A percentile compares a stretch with the other conserved stretches of the same genome.
Evolutionary conservation across 306 rosid genomes (phyloP).

Genomic region (Lablab purpureus): DNA sequence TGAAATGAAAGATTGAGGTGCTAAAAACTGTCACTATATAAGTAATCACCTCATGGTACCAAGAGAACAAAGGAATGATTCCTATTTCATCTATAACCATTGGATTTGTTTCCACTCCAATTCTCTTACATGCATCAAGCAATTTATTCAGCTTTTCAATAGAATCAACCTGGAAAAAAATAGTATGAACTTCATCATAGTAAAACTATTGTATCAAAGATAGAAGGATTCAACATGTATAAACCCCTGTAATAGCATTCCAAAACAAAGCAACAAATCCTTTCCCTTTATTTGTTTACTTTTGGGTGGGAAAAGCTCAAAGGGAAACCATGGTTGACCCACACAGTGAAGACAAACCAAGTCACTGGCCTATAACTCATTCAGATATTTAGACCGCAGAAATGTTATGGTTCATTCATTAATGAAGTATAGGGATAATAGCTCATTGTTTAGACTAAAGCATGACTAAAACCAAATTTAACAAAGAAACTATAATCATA

Average conservation of each 20-base stretch:
- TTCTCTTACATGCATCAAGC: slow-evolving; percentile 71
- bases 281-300: neutral
- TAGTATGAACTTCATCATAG: slow-evolving; percentile 35
- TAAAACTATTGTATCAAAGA: neutral
- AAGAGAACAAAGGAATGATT: slow-evolving; percentile 89
- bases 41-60: slow-evolving; percentile 91
- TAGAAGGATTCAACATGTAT: neutral
- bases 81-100: slow-evolving; percentile 70
- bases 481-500: slow-evolving; percentile 22
- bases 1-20: slow-evolving; percentile 46
- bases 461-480: slow-evolving; percentile 29
- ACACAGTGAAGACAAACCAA: neutral
- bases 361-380: slow-evolving; percentile 5
- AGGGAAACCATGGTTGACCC: neutral
- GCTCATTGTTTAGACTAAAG: slow-evolving; percentile 2
- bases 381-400: neutral
- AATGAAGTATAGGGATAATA: slow-evolving; percentile 5
- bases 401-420: neutral
- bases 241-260: neutral
- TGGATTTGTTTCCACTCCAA: slow-evolving; percentile 82
- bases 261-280: neutral
- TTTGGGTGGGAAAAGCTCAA: neutral
- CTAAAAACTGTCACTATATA: slow-evolving; percentile 27
- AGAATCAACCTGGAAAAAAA: slow-evolving; percentile 72
- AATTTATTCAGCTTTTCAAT: slow-evolving; percentile 71